Percentiles rank a stretch among this genome's conserved stretches.
Conservation (phyloP, 257 asterid genomes). For the Anisodus tanguticus region DNA sequence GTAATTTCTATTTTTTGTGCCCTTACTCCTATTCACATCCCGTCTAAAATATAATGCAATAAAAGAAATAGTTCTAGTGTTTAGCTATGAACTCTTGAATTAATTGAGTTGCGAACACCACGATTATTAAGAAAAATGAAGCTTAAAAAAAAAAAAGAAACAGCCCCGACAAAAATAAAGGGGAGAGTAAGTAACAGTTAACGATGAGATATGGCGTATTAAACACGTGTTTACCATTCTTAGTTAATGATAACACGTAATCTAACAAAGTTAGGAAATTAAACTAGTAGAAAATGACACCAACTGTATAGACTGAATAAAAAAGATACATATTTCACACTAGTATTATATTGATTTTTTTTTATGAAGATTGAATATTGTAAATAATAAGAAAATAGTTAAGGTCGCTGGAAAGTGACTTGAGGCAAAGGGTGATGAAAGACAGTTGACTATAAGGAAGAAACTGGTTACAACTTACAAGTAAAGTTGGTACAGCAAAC, state of each 20-base stretch:
- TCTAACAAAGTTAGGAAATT: constrained; percentile 14
- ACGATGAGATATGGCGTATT: neutral
- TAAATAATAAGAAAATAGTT: neutral
- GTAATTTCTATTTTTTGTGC: neutral
- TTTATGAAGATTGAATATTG: neutral
- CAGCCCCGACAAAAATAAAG: neutral
- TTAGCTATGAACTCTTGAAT: too few relatives aligned
- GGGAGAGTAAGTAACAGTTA: constrained; percentile 11
- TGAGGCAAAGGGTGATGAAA: constrained; percentile 30
- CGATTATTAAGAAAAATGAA: neutral
- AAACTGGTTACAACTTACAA: constrained; percentile 51
- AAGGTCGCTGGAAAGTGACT: neutral
- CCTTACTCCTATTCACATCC: constrained; percentile 7
- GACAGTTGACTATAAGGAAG: constrained; percentile 31
- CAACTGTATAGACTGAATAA: neutral
- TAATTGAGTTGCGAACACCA: too few relatives aligned
- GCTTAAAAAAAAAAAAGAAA: neutral
- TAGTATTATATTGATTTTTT: neutral
- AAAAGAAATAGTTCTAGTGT: too few relatives aligned
- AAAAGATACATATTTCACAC: neutral
- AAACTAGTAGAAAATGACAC: constrained; percentile 12
- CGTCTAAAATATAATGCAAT: neutral
- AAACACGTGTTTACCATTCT: constrained; percentile 20
- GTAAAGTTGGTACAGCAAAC: constrained; percentile 73
- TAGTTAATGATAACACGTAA: constrained; percentile 9